Evolutionary conservation across 768 basidiomycete genomes (phyloP).

Genomic region (Leccinellum albellum): DNA sequence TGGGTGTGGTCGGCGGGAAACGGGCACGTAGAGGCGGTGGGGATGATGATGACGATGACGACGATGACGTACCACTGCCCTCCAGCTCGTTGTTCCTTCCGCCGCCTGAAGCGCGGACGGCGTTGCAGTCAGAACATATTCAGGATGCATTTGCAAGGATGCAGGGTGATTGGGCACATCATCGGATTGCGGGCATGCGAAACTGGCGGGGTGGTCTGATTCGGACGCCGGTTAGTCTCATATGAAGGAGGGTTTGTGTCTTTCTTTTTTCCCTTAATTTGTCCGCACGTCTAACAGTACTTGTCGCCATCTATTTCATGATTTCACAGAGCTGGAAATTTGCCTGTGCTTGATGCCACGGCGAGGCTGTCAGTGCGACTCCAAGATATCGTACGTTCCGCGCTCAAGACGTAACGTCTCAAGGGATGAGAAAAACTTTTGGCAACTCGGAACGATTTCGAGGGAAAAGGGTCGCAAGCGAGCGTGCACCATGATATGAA

Average conservation of each 20-base stretch:
- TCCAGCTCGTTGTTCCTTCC: slow-evolving; percentile 74
- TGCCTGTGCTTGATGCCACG: neutral
- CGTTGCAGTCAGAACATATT: slow-evolving; percentile 80
- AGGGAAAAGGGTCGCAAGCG: neutral
- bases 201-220: slow-evolving; percentile 87
- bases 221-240: slow-evolving; percentile 75
- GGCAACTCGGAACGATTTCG: no score
- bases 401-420: neutral
- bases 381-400: neutral
- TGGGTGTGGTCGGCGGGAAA: slow-evolving; percentile 42
- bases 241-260: slow-evolving; percentile 44
- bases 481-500: no score
- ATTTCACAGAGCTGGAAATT: neutral
- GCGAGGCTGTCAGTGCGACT: neutral
- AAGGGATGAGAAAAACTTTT: neutral
- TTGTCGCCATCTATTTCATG: slow-evolving; percentile 4
- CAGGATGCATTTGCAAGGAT: slow-evolving; percentile 89
- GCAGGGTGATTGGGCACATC: slow-evolving; percentile 81
- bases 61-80: slow-evolving; percentile 63
- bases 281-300: neutral
- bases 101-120: slow-evolving; percentile 76
- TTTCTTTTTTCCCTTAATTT: neutral
- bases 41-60: slow-evolving; percentile 51
- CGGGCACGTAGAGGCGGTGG: slow-evolving; percentile 46
- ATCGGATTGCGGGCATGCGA: slow-evolving; percentile 79